Evolutionary conservation across 2,329 filamentous ascomycete genomes (phyloP), one percentile per base, ranked within the genome.

Genomic region (Alternaria atra): DNA sequence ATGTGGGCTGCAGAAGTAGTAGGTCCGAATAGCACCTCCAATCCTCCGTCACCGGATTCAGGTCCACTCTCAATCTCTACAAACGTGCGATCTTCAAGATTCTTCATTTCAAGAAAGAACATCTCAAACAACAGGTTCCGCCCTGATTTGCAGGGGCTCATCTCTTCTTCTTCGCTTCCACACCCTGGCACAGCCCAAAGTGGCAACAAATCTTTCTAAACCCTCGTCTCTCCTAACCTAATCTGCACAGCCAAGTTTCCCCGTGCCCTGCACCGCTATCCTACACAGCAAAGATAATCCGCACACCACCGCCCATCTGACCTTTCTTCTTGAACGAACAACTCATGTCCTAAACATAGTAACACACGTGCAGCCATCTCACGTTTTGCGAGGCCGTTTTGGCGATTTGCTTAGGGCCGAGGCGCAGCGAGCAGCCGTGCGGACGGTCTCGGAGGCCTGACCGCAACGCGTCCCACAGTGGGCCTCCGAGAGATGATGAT

Each of bases 181-280:
- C 51, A 53, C 17, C 55, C 53, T 50, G 6, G 48, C 55, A 17
- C 50, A 42, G n/a, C 48, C 48, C 32, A 58, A 58, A 58, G 50
- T 47, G 55, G 55, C 50, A 58, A 58, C 15, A 6, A 47, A 54
- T 47, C 50, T 32, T 46, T 44, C 20, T 30, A 42, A 39, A 34
- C 12, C 32, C 17, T 27, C 43, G 10, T 25, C 40, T 46, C 9
- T 25, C 39, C 39, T 27, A 51, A 52, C 50, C 30, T 46, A 29
- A 30, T 35, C 13, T 42, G 30, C 55, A 47, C 51, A 48, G 51
- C 43, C 35, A 55, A 35, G 9, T 35, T 32, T 12, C 20, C 15
- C 23, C 40, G 20, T 23, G 43, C 34, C 25, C 42, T 39, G n/a
- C 30, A 29, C 42, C 39, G 20, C 13, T 37, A 23, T 13, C n/a